phyloP scores from a whole-genome alignment of 2,329 filamentous ascomycete genomes.

The Colletotrichum sp. region DNA sequence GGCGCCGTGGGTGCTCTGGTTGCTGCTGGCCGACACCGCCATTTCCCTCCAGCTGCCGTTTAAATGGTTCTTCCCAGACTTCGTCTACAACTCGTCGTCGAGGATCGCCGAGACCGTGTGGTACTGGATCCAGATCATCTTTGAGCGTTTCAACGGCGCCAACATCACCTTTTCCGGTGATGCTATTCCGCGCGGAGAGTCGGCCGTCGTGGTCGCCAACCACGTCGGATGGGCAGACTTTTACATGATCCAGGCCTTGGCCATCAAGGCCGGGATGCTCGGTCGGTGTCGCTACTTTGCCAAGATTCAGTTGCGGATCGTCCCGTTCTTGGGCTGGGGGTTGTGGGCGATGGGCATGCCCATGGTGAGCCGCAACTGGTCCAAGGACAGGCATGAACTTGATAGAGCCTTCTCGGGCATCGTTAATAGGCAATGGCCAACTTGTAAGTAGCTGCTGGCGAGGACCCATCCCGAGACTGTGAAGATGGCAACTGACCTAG shows the following conservation, averaged over 20 bases:
- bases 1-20: slow-evolving; percentile 57
- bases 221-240: slow-evolving; percentile 69
- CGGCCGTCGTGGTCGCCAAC: slow-evolving; percentile 64
- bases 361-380: slow-evolving; percentile 65
- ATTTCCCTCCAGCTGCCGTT: slow-evolving; percentile 55
- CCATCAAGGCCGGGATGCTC: slow-evolving; percentile 60
- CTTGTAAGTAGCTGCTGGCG: slow-evolving; percentile 49
- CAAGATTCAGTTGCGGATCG: slow-evolving; percentile 62
- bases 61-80: slow-evolving; percentile 50
- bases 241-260: slow-evolving; percentile 67
- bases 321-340: slow-evolving; percentile 68
- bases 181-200: slow-evolving; percentile 56
- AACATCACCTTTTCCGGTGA: slow-evolving; percentile 59
- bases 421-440: slow-evolving; percentile 56
- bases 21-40: slow-evolving; percentile 56
- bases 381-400: slow-evolving; percentile 60
- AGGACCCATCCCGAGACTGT: background rate
- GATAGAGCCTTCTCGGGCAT: slow-evolving; percentile 62
- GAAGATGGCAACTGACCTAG: background rate
- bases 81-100: slow-evolving; percentile 61
- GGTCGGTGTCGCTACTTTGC: slow-evolving; percentile 67
- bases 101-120: slow-evolving; percentile 59
- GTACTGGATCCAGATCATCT: slow-evolving; percentile 63
- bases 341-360: slow-evolving; percentile 71
- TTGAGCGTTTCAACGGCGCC: slow-evolving; percentile 58